Percentiles rank a stretch among this genome's conserved stretches.
These are phyloP conservation scores for Candida dendrica DNA, from an alignment of 805 yeast genomes.

Conservation along the genomic window DNA sequence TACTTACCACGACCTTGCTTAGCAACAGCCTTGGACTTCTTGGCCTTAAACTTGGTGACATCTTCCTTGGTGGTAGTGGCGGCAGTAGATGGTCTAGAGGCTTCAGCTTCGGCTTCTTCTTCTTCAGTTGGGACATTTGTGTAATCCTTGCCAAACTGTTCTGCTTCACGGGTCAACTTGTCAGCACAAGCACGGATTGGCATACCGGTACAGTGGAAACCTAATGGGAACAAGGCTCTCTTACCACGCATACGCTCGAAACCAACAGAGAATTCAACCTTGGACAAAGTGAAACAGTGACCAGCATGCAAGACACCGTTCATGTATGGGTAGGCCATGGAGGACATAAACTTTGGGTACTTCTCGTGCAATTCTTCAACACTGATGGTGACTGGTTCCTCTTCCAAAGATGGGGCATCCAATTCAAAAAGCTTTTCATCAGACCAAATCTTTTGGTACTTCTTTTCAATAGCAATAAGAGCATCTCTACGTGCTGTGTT, in stretches of 20 bases:
- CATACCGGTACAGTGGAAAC: slow-evolving; percentile 99
- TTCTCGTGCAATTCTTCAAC: slow-evolving; percentile 67
- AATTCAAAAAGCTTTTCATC: slow-evolving; percentile 81
- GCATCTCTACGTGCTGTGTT: slow-evolving; percentile 94
- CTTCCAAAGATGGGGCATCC: slow-evolving; percentile 77
- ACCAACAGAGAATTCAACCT: slow-evolving; percentile 87
- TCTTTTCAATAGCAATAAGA: slow-evolving; percentile 79
- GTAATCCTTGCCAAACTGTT: slow-evolving; percentile 80
- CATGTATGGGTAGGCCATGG: slow-evolving; percentile 99
- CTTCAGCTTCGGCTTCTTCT: slow-evolving; percentile 37
- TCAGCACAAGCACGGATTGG: slow-evolving; percentile 96
- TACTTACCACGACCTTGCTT: slow-evolving; percentile 91
- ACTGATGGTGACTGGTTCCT: slow-evolving; percentile 44
- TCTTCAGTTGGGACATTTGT: slow-evolving; percentile 57
- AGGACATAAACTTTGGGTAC: slow-evolving; percentile 81
- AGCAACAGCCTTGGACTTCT: slow-evolving; percentile 89
- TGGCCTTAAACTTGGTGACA: slow-evolving; percentile 84
- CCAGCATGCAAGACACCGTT: slow-evolving; percentile 98
- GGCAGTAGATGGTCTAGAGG: slow-evolving; percentile 25
- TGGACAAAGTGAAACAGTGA: slow-evolving; percentile 90
- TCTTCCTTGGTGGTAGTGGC: slow-evolving; percentile 54
- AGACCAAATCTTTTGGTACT: slow-evolving; percentile 81
- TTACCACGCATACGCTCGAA: slow-evolving; percentile 93
- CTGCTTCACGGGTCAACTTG: slow-evolving; percentile 87
- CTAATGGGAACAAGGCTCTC: slow-evolving; percentile 88